Conservation (phyloP, 768 basidiomycete genomes). For the Boletus insuetus region DNA sequence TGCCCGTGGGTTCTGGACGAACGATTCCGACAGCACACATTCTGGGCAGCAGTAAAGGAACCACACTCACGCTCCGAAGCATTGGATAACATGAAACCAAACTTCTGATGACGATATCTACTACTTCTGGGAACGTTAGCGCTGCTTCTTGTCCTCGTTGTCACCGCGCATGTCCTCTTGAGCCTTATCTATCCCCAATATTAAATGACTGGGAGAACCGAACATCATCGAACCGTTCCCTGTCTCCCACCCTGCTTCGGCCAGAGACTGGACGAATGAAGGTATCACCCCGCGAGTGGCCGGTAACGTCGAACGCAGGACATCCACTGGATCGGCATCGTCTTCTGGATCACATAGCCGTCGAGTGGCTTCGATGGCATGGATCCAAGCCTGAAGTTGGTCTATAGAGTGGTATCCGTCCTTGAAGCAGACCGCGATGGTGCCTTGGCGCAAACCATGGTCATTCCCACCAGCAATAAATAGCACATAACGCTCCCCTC, state of each 20-base stretch:
- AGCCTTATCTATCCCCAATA: slow-evolving; percentile 14
- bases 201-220: slow-evolving; percentile 23
- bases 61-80: no score
- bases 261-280: slow-evolving; percentile 18
- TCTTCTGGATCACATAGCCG: neutral
- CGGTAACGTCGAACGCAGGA: slow-evolving; percentile 12
- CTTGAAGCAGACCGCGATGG: slow-evolving; percentile 49
- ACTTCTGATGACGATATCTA: neutral
- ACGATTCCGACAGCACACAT: no score
- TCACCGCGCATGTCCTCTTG: neutral
- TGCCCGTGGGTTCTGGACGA: neutral
- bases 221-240: slow-evolving; percentile 31
- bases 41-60: no score
- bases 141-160: slow-evolving; percentile 16
- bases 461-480: slow-evolving; percentile 38
- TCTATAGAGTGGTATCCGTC: slow-evolving; percentile 46
- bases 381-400: slow-evolving; percentile 56
- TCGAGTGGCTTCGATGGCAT: slow-evolving; percentile 21
- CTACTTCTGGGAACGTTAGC: slow-evolving; percentile 8
- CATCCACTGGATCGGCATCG: neutral
- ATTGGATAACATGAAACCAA: neutral
- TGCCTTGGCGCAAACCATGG: neutral
- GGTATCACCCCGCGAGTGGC: slow-evolving; percentile 12
- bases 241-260: slow-evolving; percentile 39
- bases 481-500: slow-evolving; percentile 48